phyloP scores from a whole-genome alignment of 805 yeast species.

The Candida awuae region DNA sequence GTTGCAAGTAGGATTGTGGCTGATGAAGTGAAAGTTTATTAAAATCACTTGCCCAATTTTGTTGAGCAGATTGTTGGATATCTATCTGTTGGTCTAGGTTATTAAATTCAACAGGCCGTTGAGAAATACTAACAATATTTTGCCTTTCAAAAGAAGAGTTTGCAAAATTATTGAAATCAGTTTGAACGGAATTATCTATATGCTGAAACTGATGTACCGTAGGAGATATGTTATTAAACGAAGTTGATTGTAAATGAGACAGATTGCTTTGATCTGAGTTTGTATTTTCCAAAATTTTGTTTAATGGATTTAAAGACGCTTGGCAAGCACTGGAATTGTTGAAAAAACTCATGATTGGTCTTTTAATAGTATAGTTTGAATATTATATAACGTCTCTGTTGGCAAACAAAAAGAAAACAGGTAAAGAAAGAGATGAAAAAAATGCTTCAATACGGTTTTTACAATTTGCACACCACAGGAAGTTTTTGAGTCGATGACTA shows the following conservation, averaged over 20 bases:
- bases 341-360: conserved; percentile 5
- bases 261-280: neutral
- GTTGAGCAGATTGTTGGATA: neutral
- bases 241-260: neutral
- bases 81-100: neutral
- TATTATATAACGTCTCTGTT: neutral
- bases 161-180: conserved; percentile 1
- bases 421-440: too few species aligned
- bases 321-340: conserved; percentile 4
- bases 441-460: too few species aligned
- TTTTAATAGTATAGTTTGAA: neutral
- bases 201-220: neutral
- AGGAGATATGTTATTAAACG: neutral
- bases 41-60: conserved; percentile 1
- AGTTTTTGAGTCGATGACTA: too few species aligned
- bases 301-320: conserved; percentile 2
- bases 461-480: too few species aligned
- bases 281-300: conserved; percentile 1
- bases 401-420: neutral
- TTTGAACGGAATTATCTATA: conserved; percentile 1
- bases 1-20: neutral
- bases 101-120: neutral
- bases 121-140: neutral
- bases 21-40: neutral
- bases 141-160: neutral